Base-by-base conservation (phyloP, 2,329 filamentous ascomycete genomes). In the Chaetothyriales sp. region DNA sequence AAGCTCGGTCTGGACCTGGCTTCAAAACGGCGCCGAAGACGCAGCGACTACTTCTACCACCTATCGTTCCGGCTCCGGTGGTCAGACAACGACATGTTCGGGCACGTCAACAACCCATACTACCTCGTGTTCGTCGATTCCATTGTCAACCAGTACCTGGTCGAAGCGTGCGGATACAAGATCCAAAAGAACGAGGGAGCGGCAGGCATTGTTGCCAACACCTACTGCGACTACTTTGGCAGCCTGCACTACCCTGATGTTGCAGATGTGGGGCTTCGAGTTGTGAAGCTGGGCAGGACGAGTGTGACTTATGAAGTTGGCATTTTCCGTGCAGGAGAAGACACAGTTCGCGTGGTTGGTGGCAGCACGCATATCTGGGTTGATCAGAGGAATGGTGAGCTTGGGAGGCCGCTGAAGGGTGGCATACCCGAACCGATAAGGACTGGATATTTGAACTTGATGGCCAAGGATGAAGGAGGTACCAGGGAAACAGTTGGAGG, bases 221-320 rank as follows among this genome's bases (percentile, higher is more conserved):
- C 85, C 1, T 82, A 88, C 64, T 89, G 83, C 62, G 83, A 94
- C 69, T 95, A 86, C 68, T 86, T 95, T 62, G 79, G 81, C 0
- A 83, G 84, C 0, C 80, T 92, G 43, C 78, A 82, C 2, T 95
- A 90, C 61, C 90, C 90, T 0, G 81, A 83, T 36, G 74, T 88
- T 2, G 77, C 93, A 0, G 86, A 95, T 59, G 73, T 95, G 3
- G 86, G 81, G 1, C 67, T 96, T 44, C 77, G 88, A 10, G 87
- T 95, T 36, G 84, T 83, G 58, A 89, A 83, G 66, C 74, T 96
- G 6, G 88, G 89, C 3, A 84, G 79, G 59, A 87, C 85, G 22
- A 95, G 87, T 61, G 88, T 94, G 7, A 85, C 80, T 10, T 96
- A 95, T 63, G 90, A 96, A 64, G 79, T 94, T 52, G 92, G 81